Conservation (phyloP, 257 asterid species). For the Fraxinus anomala region DNA sequence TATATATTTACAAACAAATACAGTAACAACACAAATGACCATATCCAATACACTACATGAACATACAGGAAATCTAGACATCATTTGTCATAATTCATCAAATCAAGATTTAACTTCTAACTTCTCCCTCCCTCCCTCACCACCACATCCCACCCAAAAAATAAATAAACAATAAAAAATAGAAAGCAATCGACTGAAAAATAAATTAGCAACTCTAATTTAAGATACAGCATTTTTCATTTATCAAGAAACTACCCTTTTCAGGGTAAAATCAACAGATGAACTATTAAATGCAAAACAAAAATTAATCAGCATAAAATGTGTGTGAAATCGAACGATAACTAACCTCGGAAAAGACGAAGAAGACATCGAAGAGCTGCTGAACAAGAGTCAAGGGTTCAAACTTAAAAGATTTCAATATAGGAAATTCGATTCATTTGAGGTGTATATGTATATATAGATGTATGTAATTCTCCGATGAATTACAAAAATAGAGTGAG, state of each 20-base stretch:
- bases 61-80: neutral
- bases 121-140: neutral
- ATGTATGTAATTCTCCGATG: neutral
- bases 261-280: neutral
- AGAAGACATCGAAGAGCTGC: constrained; percentile 3
- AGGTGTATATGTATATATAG: neutral
- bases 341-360: constrained; percentile 3
- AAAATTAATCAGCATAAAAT: neutral
- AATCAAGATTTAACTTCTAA: neutral
- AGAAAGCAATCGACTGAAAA: neutral
- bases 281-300: neutral
- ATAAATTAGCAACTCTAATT: neutral
- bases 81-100: neutral
- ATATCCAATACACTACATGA: neutral
- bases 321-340: neutral
- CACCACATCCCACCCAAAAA: neutral
- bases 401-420: neutral
- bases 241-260: too few species aligned
- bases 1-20: too few species aligned
- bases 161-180: neutral
- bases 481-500: neutral
- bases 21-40: neutral
- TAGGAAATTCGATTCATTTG: neutral
- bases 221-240: neutral
- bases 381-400: neutral